Conservation (phyloP, 2,329 filamentous ascomycete genomes). For the Nemania sp. region DNA sequence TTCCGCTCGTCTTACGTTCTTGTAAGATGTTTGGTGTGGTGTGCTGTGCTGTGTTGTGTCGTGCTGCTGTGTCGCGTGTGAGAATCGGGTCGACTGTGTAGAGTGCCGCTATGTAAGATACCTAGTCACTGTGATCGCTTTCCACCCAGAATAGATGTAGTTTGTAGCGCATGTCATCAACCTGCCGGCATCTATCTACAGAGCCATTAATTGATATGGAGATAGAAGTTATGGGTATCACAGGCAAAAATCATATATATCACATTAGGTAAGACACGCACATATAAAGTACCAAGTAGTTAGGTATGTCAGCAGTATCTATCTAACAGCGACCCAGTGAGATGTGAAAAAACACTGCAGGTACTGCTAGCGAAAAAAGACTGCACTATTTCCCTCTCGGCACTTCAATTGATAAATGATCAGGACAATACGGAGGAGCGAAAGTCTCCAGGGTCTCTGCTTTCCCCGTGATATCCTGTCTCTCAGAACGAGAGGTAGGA, state of each 20-base stretch:
- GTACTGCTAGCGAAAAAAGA: constrained; percentile 99
- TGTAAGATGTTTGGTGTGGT: no score
- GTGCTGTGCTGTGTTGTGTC: no score
- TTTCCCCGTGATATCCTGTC: not conserved
- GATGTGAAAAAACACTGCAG: constrained; percentile 65
- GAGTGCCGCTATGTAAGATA: no score
- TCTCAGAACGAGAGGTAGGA: constrained; percentile 42
- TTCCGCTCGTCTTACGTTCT: not conserved
- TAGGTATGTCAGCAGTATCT: constrained; percentile 79
- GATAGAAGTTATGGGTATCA: not conserved
- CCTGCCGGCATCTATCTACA: no score
- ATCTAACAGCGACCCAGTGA: constrained; percentile 92
- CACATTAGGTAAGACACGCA: not conserved
- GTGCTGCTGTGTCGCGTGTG: no score
- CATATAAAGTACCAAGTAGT: constrained; percentile 1
- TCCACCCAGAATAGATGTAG: no score
- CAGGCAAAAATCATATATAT: not conserved
- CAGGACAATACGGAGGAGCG: constrained; percentile 73
- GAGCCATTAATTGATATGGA: no score
- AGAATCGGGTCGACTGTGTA: no score
- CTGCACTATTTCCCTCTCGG: constrained; percentile 78
- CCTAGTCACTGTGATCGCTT: no score
- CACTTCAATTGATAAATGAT: constrained; percentile 80
- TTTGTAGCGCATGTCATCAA: no score
- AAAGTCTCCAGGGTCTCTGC: not conserved